phyloP scores from a whole-genome alignment of 2,329 filamentous ascomycete species.

The Cercospora sp. region DNA sequence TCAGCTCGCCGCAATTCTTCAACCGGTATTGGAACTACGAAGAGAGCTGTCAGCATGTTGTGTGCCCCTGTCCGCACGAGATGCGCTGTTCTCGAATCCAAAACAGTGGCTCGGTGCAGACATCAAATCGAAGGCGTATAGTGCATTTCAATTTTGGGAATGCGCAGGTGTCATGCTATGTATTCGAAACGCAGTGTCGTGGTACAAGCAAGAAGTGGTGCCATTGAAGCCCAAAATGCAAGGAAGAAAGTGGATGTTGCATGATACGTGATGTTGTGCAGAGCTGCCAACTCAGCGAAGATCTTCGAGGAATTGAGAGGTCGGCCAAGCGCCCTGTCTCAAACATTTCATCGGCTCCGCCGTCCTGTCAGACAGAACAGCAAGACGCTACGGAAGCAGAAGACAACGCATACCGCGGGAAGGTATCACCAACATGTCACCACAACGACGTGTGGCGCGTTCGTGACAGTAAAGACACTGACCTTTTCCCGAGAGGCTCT shows the following conservation, averaged over 20 bases:
- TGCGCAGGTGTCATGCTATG: constrained; percentile 23
- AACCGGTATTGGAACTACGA: constrained; percentile 74
- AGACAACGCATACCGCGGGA: constrained; percentile 34
- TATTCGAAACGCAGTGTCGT: constrained; percentile 23
- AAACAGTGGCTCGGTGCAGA: not conserved
- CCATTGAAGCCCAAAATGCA: constrained; percentile 20
- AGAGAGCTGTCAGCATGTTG: constrained; percentile 18
- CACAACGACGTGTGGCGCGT: constrained; percentile 18
- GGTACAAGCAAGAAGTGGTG: constrained; percentile 18
- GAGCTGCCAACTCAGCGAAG: constrained; percentile 13
- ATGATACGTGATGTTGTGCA: constrained; percentile 19
- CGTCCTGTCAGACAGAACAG: constrained; percentile 21
- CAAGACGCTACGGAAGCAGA: constrained; percentile 23
- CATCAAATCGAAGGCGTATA: not conserved
- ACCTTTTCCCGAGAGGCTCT: constrained; percentile 62
- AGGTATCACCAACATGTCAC: constrained; percentile 32
- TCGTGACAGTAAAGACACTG: constrained; percentile 31
- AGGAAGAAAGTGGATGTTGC: constrained; percentile 7
- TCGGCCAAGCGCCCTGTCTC: not conserved
- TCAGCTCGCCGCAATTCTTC: constrained; percentile 70
- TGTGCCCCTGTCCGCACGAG: not conserved
- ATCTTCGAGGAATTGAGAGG: constrained; percentile 3
- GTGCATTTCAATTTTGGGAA: constrained; percentile 11
- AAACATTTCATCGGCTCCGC: not conserved
- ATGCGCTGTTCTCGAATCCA: not conserved